phyloP scores from a whole-genome alignment of 441 rosid species.

The Manihot esculenta region DNA sequence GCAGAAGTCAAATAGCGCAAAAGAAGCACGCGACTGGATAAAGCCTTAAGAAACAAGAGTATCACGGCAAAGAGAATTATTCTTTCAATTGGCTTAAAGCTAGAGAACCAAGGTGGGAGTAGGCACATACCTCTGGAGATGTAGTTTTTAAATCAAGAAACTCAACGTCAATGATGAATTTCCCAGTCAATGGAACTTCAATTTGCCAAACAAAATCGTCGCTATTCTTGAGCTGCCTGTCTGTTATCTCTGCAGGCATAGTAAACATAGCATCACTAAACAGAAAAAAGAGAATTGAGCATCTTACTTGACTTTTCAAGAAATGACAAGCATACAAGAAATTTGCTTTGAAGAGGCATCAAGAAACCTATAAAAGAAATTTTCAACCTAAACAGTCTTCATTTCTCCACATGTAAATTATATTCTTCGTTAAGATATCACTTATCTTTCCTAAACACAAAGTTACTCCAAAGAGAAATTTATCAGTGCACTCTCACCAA shows the following conservation, averaged over 20 bases:
- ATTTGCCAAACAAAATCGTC: slow-evolving; percentile 82
- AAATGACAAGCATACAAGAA: neutral
- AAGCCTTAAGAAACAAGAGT: neutral
- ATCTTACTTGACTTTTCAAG: neutral
- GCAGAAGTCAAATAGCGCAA: neutral
- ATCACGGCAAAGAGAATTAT: neutral
- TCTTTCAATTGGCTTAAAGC: neutral
- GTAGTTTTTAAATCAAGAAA: slow-evolving; percentile 76
- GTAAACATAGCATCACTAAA: neutral
- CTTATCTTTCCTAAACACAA: neutral
- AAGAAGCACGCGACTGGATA: neutral
- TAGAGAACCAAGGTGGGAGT: slow-evolving; percentile 7
- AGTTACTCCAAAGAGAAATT: neutral
- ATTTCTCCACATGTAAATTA: neutral
- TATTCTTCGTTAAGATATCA: neutral
- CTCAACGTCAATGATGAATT: slow-evolving; percentile 81
- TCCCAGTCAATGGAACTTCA: slow-evolving; percentile 76
- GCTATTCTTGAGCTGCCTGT: slow-evolving; percentile 68
- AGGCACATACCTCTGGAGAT: slow-evolving; percentile 56
- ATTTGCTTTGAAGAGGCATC: neutral
- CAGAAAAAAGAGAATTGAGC: neutral
- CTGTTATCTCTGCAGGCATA: slow-evolving; percentile 54
- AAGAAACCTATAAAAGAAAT: neutral
- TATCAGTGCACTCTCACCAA: too few relatives aligned
- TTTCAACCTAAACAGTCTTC: neutral